Conservation (phyloP, 768 basidiomycete species). For the Macrolepiota fuliginosa region DNA sequence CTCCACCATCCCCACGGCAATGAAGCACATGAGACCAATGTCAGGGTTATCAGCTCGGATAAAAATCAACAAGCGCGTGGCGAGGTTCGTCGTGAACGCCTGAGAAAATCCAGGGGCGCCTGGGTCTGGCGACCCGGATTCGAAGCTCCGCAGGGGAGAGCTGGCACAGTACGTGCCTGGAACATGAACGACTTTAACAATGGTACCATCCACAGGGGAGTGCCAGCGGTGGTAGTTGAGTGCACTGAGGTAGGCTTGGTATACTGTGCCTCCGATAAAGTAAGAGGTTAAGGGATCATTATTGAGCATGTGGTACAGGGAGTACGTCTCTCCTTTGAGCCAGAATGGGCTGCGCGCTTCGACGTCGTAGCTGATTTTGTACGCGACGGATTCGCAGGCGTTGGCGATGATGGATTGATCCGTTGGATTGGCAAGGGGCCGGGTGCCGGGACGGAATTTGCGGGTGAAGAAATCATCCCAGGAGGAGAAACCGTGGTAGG, state of each 20-base stretch:
- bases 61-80: constrained; percentile 52
- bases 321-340: constrained; percentile 63
- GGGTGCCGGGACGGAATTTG: constrained; percentile 33
- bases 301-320: constrained; percentile 53
- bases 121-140: constrained; percentile 15
- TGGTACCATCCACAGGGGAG: constrained; percentile 47
- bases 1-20: constrained; percentile 60
- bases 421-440: constrained; percentile 32
- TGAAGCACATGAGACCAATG: constrained; percentile 58
- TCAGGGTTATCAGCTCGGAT: constrained; percentile 50
- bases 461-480: constrained; percentile 61
- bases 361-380: constrained; percentile 38
- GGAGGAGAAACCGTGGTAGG: constrained; percentile 43
- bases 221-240: constrained; percentile 65
- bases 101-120: constrained; percentile 25
- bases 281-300: constrained; percentile 34
- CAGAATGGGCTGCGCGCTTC: constrained; percentile 49
- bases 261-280: constrained; percentile 50
- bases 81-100: constrained; percentile 40
- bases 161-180: constrained; percentile 52
- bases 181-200: constrained; percentile 38
- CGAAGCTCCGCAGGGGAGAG: constrained; percentile 21
- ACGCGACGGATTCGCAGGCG: constrained; percentile 57
- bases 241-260: constrained; percentile 58
- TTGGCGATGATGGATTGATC: constrained; percentile 36